Evolutionary conservation across 2,329 filamentous ascomycete genomes (phyloP), one percentile per base, ranked within the genome.

Genomic region (Aphanoascus verrucosus): DNA sequence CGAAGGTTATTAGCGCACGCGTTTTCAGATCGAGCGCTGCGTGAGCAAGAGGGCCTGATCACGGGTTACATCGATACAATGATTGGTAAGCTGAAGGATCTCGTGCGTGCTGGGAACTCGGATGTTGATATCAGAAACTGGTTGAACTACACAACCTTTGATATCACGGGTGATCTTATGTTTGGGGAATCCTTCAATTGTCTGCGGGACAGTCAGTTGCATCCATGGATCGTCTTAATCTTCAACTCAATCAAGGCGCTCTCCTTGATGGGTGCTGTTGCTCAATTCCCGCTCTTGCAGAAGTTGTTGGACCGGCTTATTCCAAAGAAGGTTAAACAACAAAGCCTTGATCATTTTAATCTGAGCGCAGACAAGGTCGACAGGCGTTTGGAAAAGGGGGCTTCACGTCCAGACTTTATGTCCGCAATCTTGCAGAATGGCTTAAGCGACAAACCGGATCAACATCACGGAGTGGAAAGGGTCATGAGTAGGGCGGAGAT

Each of bases 1-100:
- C 64, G 69, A 19, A 57, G 60, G 0, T 49, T 63, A 1, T 53
- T 74, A 7, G 52, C 62, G 3, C 66, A 67, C 52, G 70, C 67
- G 0, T 74, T 74, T 54, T 71, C 69, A 0, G 68, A 71, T 40
- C 65, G 65, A 45, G 67, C 68, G 1, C 54, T 75, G 9, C 58
- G 60, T 11, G 63, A 65, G 11, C 72, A 71, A 53, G 70, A 69
- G 51, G 57, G 59, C 0, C 45, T 69, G 1, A 57, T 73, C 5
- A 59, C 60, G 15, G 17, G 34, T 5, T 68, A 69, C 54, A 52
- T 69, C 12, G 61, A 69, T 41, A 55, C 64, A 1, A 52, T 71
- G 2, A 63, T 70, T 9, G 40, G 60, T 32, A 57, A 61, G 11
- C 37, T 69, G 11, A 45, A 54, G 11, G 31, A 49, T n/a, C 31